Evolutionary conservation across 148 eudicot genomes (phyloP).

Genomic region (Pouteria glomerata): DNA sequence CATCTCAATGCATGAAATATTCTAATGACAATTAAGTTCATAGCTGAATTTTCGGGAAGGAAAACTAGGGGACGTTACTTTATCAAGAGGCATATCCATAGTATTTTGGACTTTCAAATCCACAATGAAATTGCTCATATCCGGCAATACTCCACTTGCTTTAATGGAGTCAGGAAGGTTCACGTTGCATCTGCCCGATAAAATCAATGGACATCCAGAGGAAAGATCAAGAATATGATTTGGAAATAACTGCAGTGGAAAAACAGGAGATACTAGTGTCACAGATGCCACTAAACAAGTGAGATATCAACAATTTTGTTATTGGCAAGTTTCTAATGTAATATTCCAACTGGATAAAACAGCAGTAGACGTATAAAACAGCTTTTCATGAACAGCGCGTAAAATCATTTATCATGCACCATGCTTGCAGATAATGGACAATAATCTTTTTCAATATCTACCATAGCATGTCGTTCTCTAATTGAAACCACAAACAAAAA

Average conservation of each 20-base stretch:
- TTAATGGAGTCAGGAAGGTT: slow-evolving; percentile 50
- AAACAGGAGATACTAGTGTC: neutral
- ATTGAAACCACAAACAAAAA: too few relatives aligned
- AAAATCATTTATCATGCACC: neutral
- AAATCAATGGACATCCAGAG: slow-evolving; percentile 50
- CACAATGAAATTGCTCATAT: slow-evolving; percentile 45
- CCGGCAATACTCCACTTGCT: slow-evolving; percentile 64
- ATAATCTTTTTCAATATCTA: too few relatives aligned
- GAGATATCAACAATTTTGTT: neutral
- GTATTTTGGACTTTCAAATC: slow-evolving; percentile 47
- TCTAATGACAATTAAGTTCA: neutral
- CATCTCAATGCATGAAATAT: neutral
- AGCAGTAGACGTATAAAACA: neutral
- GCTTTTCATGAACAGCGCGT: neutral
- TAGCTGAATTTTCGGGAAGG: too few relatives aligned
- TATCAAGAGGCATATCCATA: slow-evolving; percentile 58
- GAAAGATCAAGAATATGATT: slow-evolving; percentile 57
- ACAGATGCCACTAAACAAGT: neutral
- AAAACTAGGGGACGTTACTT: slow-evolving; percentile 45
- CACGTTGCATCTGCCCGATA: slow-evolving; percentile 69
- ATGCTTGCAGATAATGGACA: too few relatives aligned
- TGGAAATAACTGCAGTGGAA: slow-evolving; percentile 64
- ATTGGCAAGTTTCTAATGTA: neutral
- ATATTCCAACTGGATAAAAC: neutral
- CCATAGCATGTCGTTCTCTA: too few relatives aligned